Conservation (phyloP, 768 basidiomycete genomes). For the Thelephora aurantiotincta region DNA sequence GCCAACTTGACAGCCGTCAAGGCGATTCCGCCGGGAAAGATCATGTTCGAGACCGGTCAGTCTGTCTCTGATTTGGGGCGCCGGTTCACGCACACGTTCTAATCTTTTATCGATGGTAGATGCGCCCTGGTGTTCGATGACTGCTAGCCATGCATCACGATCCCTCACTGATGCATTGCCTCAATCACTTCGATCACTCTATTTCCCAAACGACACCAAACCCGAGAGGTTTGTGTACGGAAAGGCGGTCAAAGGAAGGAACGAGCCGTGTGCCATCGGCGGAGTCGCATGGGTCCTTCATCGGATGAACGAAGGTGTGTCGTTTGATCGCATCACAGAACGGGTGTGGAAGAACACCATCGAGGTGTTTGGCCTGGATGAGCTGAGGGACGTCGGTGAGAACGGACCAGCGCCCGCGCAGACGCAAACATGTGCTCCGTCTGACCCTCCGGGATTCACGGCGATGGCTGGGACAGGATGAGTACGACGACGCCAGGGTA, state of each 20-base stretch:
- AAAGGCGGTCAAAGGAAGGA: conserved; percentile 60
- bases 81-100: background rate
- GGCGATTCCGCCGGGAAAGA: conserved; percentile 38
- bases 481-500: too few species aligned
- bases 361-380: conserved; percentile 38
- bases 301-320: conserved; percentile 26
- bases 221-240: conserved; percentile 45
- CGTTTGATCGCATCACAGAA: conserved; percentile 41
- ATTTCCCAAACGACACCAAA: conserved; percentile 35
- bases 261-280: conserved; percentile 54
- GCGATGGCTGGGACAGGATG: too few species aligned
- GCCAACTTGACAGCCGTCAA: conserved; percentile 44
- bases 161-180: conserved; percentile 34
- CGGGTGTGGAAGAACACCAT: conserved; percentile 52
- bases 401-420: background rate
- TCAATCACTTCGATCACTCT: conserved; percentile 27
- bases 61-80: background rate
- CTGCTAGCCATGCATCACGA: conserved; percentile 49
- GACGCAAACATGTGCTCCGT: too few species aligned
- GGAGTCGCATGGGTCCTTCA: conserved; percentile 63
- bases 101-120: conserved; percentile 21
- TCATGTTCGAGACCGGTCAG: conserved; percentile 68
- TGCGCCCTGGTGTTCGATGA: conserved; percentile 64
- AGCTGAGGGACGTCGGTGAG: conserved; percentile 9
- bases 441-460: background rate